Conservation (phyloP, 1,139 yeast genomes). For the Pichia sp. region DNA sequence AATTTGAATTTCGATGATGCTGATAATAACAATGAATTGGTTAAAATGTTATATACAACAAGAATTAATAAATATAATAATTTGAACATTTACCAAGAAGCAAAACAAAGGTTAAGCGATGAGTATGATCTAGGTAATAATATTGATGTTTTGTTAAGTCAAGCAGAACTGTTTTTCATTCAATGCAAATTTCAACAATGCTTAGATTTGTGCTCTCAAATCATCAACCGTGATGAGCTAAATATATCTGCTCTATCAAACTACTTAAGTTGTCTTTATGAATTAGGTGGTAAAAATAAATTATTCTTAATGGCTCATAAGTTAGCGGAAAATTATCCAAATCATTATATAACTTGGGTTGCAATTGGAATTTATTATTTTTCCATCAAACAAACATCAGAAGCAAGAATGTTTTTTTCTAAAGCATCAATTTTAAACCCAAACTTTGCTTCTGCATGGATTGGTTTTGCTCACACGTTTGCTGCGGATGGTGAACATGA, state of each 20-base stretch:
- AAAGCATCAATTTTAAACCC: slow-evolving; percentile 88
- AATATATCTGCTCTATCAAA: slow-evolving; percentile 72
- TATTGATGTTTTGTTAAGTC: slow-evolving; percentile 60
- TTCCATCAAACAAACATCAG: slow-evolving; percentile 64
- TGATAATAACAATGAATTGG: slow-evolving; percentile 76
- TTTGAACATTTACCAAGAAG: slow-evolving; percentile 53
- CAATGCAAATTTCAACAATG: slow-evolving; percentile 82
- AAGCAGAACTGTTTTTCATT: slow-evolving; percentile 66
- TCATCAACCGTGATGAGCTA: slow-evolving; percentile 53
- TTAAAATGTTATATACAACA: slow-evolving; percentile 68
- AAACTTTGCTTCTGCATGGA: slow-evolving; percentile 93
- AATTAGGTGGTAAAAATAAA: slow-evolving; percentile 75
- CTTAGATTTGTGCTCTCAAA: slow-evolving; percentile 61
- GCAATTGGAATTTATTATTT: slow-evolving; percentile 90
- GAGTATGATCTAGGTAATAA: slow-evolving; percentile 68
- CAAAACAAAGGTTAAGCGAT: slow-evolving; percentile 58
- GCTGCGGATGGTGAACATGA: slow-evolving; percentile 98
- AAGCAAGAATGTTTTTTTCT: slow-evolving; percentile 82
- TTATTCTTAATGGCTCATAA: slow-evolving; percentile 78
- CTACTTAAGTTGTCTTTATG: slow-evolving; percentile 80
- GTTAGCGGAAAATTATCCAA: slow-evolving; percentile 79
- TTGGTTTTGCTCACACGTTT: slow-evolving; percentile 97
- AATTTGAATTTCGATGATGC: slow-evolving; percentile 65
- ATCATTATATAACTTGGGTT: slow-evolving; percentile 81
- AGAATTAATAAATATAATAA: slow-evolving; percentile 69